A percentile compares a stretch with the other conserved stretches of the same genome.
These are phyloP conservation scores for Monosporascus ibericus DNA, from an alignment of 2,329 filamentous ascomycete genomes.

Conservation along the genomic window DNA sequence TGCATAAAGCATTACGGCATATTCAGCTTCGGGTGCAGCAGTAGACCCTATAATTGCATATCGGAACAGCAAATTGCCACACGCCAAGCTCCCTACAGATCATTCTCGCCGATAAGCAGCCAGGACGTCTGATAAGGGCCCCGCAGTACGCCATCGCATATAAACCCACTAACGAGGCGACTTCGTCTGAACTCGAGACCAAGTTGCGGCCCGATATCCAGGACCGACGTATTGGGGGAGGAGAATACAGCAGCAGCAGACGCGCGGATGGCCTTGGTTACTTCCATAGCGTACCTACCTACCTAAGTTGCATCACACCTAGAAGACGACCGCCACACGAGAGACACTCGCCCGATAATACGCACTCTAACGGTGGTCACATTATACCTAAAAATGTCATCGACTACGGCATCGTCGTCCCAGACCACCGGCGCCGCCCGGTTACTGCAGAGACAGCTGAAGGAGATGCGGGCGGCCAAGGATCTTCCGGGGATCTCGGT, in stretches of 20 bases:
- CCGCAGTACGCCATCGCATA: background rate
- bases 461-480: constrained; percentile 87
- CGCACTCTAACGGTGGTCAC: too few relatives aligned
- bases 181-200: constrained; percentile 22
- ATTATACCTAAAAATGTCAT: constrained; percentile 28
- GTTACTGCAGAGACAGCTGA: constrained; percentile 78
- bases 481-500: constrained; percentile 93
- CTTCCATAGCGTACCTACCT: background rate
- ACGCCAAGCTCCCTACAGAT: too few relatives aligned
- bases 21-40: too few relatives aligned
- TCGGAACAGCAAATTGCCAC: too few relatives aligned
- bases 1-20: too few relatives aligned
- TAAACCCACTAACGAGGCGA: background rate
- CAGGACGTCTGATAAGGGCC: background rate
- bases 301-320: constrained; percentile 2
- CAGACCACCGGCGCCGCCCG: constrained; percentile 54
- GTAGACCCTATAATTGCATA: too few relatives aligned
- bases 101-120: too few relatives aligned
- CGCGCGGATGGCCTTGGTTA: background rate
- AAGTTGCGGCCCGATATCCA: background rate
- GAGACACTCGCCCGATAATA: too few relatives aligned
- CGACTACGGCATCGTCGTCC: constrained; percentile 42
- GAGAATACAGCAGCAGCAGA: background rate
- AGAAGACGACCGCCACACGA: background rate
- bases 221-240: background rate